Evolutionary conservation across 129 eudicot species (phyloP).

Genomic region (Flaveria bidentis): DNA sequence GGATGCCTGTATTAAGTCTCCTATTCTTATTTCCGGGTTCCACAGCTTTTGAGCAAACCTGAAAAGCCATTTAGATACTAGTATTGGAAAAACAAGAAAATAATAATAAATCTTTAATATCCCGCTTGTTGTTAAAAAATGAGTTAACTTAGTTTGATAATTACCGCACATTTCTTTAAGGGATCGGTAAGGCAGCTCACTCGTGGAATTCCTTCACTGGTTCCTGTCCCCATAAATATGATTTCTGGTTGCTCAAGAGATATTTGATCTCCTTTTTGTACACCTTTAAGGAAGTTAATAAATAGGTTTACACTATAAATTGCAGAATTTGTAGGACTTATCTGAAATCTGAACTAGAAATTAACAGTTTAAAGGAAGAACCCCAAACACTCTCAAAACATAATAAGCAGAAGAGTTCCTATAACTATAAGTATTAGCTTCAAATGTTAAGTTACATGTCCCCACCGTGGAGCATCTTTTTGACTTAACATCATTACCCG

Average conservation of each 20-base stretch:
- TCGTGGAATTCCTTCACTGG: slow-evolving; percentile 97
- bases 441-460: background rate
- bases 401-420: background rate
- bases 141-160: slow-evolving; percentile 19
- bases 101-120: background rate
- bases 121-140: background rate
- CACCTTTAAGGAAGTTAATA: slow-evolving; percentile 40
- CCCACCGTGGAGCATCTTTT: background rate
- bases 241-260: slow-evolving; percentile 65
- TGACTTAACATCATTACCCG: background rate
- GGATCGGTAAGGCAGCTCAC: slow-evolving; percentile 98
- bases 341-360: background rate
- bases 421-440: too few species aligned
- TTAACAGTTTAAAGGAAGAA: too few species aligned
- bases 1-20: slow-evolving; percentile 93
- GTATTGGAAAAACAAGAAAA: slow-evolving; percentile 15
- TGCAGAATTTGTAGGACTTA: background rate
- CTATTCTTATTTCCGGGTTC: slow-evolving; percentile 76
- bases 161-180: slow-evolving; percentile 63
- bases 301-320: background rate
- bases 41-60: slow-evolving; percentile 86
- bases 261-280: slow-evolving; percentile 31
- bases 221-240: slow-evolving; percentile 94
- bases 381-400: background rate
- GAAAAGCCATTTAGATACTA: slow-evolving; percentile 25